Evolutionary conservation across 192 early-diverging fungal species (phyloP), one percentile per base, ranked within the genome.

Genomic region (Polychytrium aggregatum): DNA sequence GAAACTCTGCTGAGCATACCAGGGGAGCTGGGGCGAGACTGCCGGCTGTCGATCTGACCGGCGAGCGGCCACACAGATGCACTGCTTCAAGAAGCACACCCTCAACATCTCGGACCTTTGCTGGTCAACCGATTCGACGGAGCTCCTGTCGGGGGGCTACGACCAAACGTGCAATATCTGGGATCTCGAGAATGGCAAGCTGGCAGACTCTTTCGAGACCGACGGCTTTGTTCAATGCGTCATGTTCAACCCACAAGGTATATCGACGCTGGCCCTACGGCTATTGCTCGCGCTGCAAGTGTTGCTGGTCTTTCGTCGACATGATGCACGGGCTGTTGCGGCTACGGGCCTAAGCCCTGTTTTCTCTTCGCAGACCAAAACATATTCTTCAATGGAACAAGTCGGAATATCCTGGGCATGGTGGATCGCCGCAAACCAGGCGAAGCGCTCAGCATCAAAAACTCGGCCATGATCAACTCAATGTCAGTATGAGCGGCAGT

Each of bases 211-310:
- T 6, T 85, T 70, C 48, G 79, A 83, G 24, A 72, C 55, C 18
- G 82, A 89, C 29, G 88, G 88, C 0, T 89, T 89, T 74, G 84
- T 91, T 14, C 86, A 88, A 50, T 89, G 84, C 59, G 84, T 91
- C 2, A 66, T 67, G 45, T 88, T 82, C 57, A 72, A 81, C 57
- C 81, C 78, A 13, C 56, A 64, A 60, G 85, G 88, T 78, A 74
- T 53, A 43, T 18, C 11, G 43, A 5, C 1, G 2, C 4, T 55
- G 16, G 41, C 7, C 35, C 2, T n/a, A 46, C 53, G 47, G 18
- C 41, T 73, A 0, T 37, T 33, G 31, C 31, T 33, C 6, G 4
- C 31, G 31, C 40, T 46, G 7, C 22, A 17, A 14, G 6, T 33
- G 31, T 33, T 33, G 6, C 11, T 33, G 31, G 31, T 33, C 31